Base-by-base conservation (phyloP, 2,329 filamentous ascomycete species). In the Pseudogymnoascus sp. region DNA sequence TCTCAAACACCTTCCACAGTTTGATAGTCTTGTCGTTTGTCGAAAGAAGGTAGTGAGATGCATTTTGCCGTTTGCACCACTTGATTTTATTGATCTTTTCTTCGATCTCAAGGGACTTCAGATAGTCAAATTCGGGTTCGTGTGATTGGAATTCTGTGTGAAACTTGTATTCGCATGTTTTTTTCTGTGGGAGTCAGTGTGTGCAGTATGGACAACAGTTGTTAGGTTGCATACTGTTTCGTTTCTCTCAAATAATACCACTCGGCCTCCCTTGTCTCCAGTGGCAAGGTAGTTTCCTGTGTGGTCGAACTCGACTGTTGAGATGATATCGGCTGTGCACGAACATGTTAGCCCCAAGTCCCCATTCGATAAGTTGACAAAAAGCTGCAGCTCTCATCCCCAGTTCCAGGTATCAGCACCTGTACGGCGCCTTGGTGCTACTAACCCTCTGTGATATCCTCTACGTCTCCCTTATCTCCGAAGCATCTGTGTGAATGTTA, bases 61-160 rank as follows among this genome's bases (percentile, higher is more conserved):
- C 90, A 81, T 99, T 99, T 78, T 97, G 93, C 77, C 94, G 88
- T 73, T 89, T 87, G 76, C 94, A 99, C 94, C 94, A 99, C 77
- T 97, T 99, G 79, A 99, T 99, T 82, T 99, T 99, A 84, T 99
- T 99, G 83, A 99, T 99, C 81, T 99, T 99, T 78, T 99, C 94
- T 82, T 99, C 94, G 73, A 99, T 99, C 78, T 99, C 94, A 69
- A 99, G 84, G 35, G 94, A 99, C 78, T 99, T 99, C 67, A 99
- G 85, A 75, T 99, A 99, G 77, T 99, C 94, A 76, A 99, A 99
- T 77, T 99, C 94, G 65, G 94, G 94, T 75, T 99, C 94, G 79
- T 99, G 94, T 70, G 94, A 99, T 80, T 99, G 94, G 71, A 99
- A 99, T 74, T 99, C 94, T 75, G 94, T 99, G 77, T 99, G 94